These are phyloP conservation scores for Verruconis gallopava DNA, from an alignment of 2,329 filamentous ascomycete species.

Conservation along the genomic window DNA sequence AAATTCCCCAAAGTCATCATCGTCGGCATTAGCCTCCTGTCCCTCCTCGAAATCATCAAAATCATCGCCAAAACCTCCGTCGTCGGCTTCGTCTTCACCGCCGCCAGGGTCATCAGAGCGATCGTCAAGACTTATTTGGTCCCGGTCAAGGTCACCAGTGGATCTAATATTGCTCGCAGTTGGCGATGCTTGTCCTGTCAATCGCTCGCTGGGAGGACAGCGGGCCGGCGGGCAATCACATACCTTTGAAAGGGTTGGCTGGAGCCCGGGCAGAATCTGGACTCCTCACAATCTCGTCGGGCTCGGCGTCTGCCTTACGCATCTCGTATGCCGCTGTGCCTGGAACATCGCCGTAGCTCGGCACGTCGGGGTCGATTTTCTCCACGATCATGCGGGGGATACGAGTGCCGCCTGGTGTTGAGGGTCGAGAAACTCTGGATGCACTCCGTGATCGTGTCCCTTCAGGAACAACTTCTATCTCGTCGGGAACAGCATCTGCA, in stretches of 20 bases:
- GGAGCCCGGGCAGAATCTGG: constrained; percentile 15
- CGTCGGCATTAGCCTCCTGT: constrained; percentile 25
- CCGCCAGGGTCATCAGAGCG: constrained; percentile 27
- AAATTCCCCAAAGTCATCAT: constrained; percentile 40
- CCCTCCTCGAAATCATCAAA: constrained; percentile 51
- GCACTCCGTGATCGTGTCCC: constrained; percentile 25
- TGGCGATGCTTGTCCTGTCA: constrained; percentile 50
- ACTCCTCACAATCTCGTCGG: constrained; percentile 42
- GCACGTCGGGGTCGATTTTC: constrained; percentile 43
- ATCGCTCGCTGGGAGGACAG: constrained; percentile 38
- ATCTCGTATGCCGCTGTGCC: constrained; percentile 45
- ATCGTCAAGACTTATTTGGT: constrained; percentile 13
- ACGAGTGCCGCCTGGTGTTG: constrained; percentile 38
- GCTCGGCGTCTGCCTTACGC: constrained; percentile 44
- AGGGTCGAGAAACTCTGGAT: constrained; percentile 30
- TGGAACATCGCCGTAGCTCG: constrained; percentile 48
- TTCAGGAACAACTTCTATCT: constrained; percentile 44
- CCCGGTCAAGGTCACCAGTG: constrained; percentile 18
- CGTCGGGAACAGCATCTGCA: constrained; percentile 50
- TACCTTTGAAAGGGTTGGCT: constrained; percentile 35
- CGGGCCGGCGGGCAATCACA: constrained; percentile 28
- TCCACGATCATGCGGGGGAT: constrained; percentile 49
- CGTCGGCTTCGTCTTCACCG: constrained; percentile 44
- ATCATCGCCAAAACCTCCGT: constrained; percentile 58
- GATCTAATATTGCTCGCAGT: constrained; percentile 39